These are phyloP conservation scores for Cruciata laevipes DNA, from an alignment of 257 asterid species.

Conservation along the genomic window DNA sequence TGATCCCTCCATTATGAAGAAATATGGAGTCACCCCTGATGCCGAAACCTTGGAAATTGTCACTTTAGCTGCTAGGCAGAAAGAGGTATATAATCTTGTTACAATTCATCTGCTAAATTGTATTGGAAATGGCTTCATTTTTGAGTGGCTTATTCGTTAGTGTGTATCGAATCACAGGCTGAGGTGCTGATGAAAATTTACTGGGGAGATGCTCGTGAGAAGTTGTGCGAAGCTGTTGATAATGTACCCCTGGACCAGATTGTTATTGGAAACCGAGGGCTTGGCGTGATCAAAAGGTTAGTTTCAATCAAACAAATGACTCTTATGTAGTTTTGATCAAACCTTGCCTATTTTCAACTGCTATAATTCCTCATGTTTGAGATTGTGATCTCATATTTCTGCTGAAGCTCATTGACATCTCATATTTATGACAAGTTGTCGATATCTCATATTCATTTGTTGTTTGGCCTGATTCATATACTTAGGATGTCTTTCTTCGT, in stretches of 20 bases:
- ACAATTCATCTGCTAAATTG: no score
- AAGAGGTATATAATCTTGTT: constrained; percentile 63
- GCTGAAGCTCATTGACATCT: no score
- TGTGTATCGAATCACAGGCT: constrained; percentile 34
- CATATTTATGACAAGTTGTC: no score
- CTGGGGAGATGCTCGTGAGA: constrained; percentile 95
- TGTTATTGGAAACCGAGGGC: constrained; percentile 84
- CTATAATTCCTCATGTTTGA: neutral
- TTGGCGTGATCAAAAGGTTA: constrained; percentile 78
- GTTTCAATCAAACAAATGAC: neutral
- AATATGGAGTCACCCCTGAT: constrained; percentile 55
- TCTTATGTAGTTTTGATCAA: neutral
- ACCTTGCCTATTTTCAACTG: neutral
- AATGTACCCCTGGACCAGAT: constrained; percentile 62
- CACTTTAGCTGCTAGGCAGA: constrained; percentile 48
- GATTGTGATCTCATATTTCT: neutral
- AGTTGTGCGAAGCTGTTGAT: constrained; percentile 61
- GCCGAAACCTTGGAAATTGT: constrained; percentile 58
- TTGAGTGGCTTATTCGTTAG: neutral
- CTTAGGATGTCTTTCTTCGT: constrained; percentile 8
- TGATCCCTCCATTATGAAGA: constrained; percentile 52
- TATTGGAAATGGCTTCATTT: neutral
- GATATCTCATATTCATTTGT: neutral
- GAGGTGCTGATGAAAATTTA: constrained; percentile 57
- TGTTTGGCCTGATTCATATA: neutral